These are phyloP conservation scores for Alternaria arbusti DNA, from an alignment of 2,329 filamentous ascomycete genomes.

Conservation along the genomic window DNA sequence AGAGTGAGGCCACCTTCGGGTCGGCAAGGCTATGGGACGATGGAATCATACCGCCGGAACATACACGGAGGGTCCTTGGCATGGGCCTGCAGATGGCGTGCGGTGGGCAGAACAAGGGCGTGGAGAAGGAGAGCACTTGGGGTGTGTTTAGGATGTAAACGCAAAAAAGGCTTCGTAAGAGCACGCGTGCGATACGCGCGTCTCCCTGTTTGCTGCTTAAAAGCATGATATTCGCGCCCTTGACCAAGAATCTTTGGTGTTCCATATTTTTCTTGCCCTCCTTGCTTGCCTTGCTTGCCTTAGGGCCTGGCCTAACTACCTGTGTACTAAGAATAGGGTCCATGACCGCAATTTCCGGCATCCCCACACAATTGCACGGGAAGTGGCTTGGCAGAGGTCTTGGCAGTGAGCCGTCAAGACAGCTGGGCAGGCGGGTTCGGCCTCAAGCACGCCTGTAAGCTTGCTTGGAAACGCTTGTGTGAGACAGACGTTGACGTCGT, in stretches of 20 bases:
- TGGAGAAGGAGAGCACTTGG: constrained; percentile 45
- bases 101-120: constrained; percentile 45
- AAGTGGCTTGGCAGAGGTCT: constrained; percentile 8
- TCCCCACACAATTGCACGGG: constrained; percentile 11
- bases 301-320: neutral
- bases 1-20: constrained; percentile 88
- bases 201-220: neutral
- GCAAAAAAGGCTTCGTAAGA: neutral
- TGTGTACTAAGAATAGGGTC: neutral
- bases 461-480: constrained; percentile 23
- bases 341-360: constrained; percentile 6
- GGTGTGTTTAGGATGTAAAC: constrained; percentile 51
- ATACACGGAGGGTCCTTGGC: constrained; percentile 57
- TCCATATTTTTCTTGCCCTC: neutral
- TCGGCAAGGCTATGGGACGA: constrained; percentile 85
- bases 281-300: neutral
- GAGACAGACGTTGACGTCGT: neutral
- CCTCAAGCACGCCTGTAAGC: constrained; percentile 15
- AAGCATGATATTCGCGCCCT: neutral
- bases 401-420: constrained; percentile 16
- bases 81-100: constrained; percentile 57
- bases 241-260: neutral
- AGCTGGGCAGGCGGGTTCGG: neutral
- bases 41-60: constrained; percentile 58
- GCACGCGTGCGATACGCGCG: constrained; percentile 2